Evolutionary conservation across 371 early-diverging fungal species (phyloP), one percentile per base, ranked within the genome.

Genomic region (Mucor irregularis): DNA sequence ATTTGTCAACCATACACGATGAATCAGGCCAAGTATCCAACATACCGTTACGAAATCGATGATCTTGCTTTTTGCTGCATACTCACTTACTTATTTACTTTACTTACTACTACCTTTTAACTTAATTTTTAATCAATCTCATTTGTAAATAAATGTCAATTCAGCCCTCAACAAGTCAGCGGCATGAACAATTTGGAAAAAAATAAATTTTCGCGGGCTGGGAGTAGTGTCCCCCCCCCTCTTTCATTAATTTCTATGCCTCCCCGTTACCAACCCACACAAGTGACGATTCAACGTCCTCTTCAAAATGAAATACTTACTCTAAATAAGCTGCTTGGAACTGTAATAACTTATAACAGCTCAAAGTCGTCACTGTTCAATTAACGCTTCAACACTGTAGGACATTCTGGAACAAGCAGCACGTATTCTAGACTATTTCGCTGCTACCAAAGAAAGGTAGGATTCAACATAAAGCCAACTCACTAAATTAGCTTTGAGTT

Each of bases 351-450:
- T 21, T 42, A 42, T 21, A 19, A 14, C 10, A 14, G 13, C 5
- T 13, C 13, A 35, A 13, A n/a, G 16, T 35, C 5, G 10, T 35
- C 13, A 35, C 35, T 35, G 2, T n/a, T 34, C 21, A 47, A n/a
- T 16, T 17, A 10, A 33, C 28, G n/a, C n/a, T n/a, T n/a, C n/a
- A n/a, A n/a, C n/a, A n/a, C n/a, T n/a, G 13, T 60, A 78, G 78
- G 78, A 74, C 34, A 69, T 78, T 39, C 48, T 78, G 5, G 75
- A 78, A 37, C 67, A 73, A 39, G 47, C 78, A 25, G 68, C 75
- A 22, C 60, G 73, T 25, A 66, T 78, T 30, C 62, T 78, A 5
- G 75, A 74, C 22, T 68, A 76, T 30, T 73, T 66, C 47, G 63
- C 66, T 9, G 53, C 60, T 0, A 56, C 66, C 13, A 67, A 63